These are phyloP conservation scores for Ascomycota sp. DNA, from an alignment of 2,329 filamentous ascomycete species.

Conservation along the genomic window DNA sequence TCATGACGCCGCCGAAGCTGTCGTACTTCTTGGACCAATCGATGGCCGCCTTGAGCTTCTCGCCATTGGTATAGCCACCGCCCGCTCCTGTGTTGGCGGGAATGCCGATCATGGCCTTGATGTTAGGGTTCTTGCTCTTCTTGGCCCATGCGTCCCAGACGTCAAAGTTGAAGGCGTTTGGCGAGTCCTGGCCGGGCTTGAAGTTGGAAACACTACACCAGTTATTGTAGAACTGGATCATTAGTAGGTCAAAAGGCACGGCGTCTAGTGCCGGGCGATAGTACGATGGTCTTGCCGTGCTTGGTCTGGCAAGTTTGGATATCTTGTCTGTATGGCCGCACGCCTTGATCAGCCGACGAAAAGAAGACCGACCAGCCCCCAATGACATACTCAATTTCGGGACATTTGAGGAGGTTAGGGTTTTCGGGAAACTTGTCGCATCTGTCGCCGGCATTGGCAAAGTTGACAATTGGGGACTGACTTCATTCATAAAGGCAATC, in stretches of 20 bases:
- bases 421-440: conserved; percentile 39
- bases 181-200: conserved; percentile 17
- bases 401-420: conserved; percentile 34
- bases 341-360: not conserved
- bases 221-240: conserved; percentile 52
- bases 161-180: conserved; percentile 38
- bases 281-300: conserved; percentile 47
- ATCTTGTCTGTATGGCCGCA: conserved; percentile 16
- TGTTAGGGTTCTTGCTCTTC: conserved; percentile 33
- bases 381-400: conserved; percentile 43
- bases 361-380: too few species aligned
- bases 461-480: conserved; percentile 37
- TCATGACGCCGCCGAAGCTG: conserved; percentile 48
- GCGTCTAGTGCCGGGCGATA: conserved; percentile 47
- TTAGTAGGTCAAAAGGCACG: conserved; percentile 37
- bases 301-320: conserved; percentile 38
- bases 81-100: conserved; percentile 34
- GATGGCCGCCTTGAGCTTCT: conserved; percentile 28
- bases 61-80: conserved; percentile 30
- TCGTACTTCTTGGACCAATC: conserved; percentile 30
- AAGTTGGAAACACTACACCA: conserved; percentile 38
- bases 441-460: conserved; percentile 40
- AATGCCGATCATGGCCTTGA: conserved; percentile 41
- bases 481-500: conserved; percentile 39
- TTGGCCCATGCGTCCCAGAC: conserved; percentile 48